Evolutionary conservation across 2,329 filamentous ascomycete species (phyloP), one percentile per base, ranked within the genome.

Genomic region (Cryphonectria parasitica): DNA sequence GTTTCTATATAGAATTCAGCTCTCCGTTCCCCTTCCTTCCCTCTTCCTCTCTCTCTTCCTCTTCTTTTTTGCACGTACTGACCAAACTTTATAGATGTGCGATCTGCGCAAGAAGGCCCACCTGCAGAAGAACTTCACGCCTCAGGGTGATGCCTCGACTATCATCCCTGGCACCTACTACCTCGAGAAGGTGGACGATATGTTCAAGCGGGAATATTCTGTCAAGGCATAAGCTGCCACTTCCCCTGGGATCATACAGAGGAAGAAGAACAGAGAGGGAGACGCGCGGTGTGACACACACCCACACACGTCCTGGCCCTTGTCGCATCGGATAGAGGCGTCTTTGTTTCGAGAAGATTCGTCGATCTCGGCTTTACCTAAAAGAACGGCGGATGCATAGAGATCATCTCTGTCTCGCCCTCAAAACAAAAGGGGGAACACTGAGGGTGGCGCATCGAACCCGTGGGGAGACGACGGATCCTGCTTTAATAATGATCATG

Each of bases 21-120:
- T 25, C 45, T 22, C 22, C 11, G 28, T 15, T 1, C 34, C 54
- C 5, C 34, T 34, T 34, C 34, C 34, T 6, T 34, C 6, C 11
- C 11, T 8, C 34, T 10, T 0, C 22, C 22, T 10, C 45, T 17
- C 1, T 17, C 15, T 17, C 11, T 60, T 3, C 34, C 15, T 2
- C 6, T 58, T 7, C n/a, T 61, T 61, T 6, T 61, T 8, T 61
- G n/a, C 11, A n/a, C 3, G 28, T 67, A 25, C 65, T 67, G 52
- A 67, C 34, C 13, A 22, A 61, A 10, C 15, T 67, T 45, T 64
- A 62, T 73, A 92, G 89, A 91, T 94, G 87, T 95, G 93, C 83
- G 84, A 91, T 69, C 86, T 95, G 75, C 91, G 93, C 79, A 92
- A 96, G 83, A 88, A 94, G 82, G 93, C 92, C 69, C 93, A 96